Percentiles rank a stretch among this genome's conserved stretches.
phyloP scores from a whole-genome alignment of 2,329 filamentous ascomycete species.

The Aspergillus fijiensis region DNA sequence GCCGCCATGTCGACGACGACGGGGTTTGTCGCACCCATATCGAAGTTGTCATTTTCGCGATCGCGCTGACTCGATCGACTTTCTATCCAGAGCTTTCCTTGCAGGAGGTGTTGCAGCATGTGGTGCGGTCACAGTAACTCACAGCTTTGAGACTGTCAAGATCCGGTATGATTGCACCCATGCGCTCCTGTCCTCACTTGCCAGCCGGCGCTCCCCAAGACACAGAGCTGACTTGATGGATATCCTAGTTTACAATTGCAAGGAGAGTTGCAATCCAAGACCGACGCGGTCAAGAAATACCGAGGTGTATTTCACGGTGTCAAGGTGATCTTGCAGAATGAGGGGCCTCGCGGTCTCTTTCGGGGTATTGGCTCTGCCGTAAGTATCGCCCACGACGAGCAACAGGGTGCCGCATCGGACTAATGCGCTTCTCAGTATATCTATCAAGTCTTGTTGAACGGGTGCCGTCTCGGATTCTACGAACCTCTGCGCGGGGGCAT shows the following conservation, averaged over 20 bases:
- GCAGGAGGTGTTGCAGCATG: constrained; percentile 95
- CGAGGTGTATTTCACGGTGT: constrained; percentile 89
- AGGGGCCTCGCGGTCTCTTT: constrained; percentile 81
- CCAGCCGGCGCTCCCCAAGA: not conserved
- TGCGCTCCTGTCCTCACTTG: not conserved
- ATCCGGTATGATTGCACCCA: constrained; percentile 65
- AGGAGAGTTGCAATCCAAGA: constrained; percentile 87
- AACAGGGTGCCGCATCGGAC: constrained; percentile 1
- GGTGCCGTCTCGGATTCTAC: constrained; percentile 95
- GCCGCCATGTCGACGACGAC: constrained; percentile 55
- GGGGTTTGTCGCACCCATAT: constrained; percentile 38
- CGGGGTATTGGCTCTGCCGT: constrained; percentile 83
- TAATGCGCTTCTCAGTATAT: constrained; percentile 63
- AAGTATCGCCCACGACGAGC: constrained; percentile 21
- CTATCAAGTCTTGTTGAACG: constrained; percentile 95
- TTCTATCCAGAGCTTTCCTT: constrained; percentile 71
- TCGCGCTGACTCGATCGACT: constrained; percentile 2
- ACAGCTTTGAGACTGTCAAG: constrained; percentile 98
- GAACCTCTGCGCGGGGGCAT: constrained; percentile 80
- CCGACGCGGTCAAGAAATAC: constrained; percentile 83
- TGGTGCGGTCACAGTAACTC: constrained; percentile 94
- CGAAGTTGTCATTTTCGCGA: not conserved
- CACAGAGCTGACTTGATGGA: not conserved
- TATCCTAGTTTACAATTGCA: constrained; percentile 79
- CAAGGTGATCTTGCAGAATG: constrained; percentile 83